phyloP scores from a whole-genome alignment of 768 basidiomycete genomes.

The Cantharellus anzutake region DNA sequence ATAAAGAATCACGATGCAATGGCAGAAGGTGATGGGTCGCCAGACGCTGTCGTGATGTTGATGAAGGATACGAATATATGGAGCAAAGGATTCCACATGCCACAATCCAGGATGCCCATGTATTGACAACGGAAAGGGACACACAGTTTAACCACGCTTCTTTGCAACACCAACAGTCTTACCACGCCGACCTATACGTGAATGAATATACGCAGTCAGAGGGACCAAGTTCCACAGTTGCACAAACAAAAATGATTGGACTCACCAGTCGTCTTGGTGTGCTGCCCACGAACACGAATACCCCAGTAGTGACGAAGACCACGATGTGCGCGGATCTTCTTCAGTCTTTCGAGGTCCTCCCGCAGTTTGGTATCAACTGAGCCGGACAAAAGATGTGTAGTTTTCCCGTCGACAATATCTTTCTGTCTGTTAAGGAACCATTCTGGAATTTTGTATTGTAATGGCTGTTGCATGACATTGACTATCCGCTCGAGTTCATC shows the following conservation, averaged over 20 bases:
- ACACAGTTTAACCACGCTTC: constrained; percentile 39
- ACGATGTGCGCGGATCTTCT: constrained; percentile 97
- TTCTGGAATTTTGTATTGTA: constrained; percentile 96
- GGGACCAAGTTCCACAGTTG: not conserved
- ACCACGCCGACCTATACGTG: constrained; percentile 59
- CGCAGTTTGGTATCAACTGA: constrained; percentile 94
- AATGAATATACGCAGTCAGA: not conserved
- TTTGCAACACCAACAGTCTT: constrained; percentile 95
- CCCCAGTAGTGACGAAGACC: constrained; percentile 89
- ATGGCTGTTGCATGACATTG: constrained; percentile 98
- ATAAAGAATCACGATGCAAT: too few relatives aligned
- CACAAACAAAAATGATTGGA: constrained; percentile 5
- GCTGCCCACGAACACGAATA: constrained; percentile 89
- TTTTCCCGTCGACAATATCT: constrained; percentile 94
- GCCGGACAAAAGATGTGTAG: constrained; percentile 90
- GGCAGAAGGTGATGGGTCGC: too few relatives aligned
- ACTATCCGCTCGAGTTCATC: constrained; percentile 98
- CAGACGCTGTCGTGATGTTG: too few relatives aligned
- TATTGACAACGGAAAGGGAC: too few relatives aligned
- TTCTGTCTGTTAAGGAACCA: constrained; percentile 99
- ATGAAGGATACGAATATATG: too few relatives aligned
- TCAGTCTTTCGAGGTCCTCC: constrained; percentile 93
- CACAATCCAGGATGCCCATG: too few relatives aligned
- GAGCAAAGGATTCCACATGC: too few relatives aligned
- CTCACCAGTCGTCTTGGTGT: constrained; percentile 96